Evolutionary conservation across 2,329 filamentous ascomycete genomes (phyloP), one percentile per base, ranked within the genome.

Genomic region (Fonsecaea nubica): DNA sequence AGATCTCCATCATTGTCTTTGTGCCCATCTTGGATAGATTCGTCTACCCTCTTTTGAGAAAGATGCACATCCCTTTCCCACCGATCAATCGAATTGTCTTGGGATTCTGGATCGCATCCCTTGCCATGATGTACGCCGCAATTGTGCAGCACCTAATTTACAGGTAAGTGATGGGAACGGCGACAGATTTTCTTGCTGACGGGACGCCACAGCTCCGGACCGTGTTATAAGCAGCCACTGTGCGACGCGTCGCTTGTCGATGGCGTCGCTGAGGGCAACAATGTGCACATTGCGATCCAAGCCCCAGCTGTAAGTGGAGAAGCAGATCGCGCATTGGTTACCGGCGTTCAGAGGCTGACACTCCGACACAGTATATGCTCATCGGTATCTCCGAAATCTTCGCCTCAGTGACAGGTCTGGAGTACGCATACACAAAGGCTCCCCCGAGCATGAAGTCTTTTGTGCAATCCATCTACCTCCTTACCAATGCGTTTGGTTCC

Each of bases 71-170:
- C 75, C 81, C 83, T 63, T 91, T 92, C 81, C 90, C 85, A 0
- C 91, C 90, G 50, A 90, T 92, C 79, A 92, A 89, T 82, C 89
- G 89, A 76, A 92, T 93, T 78, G 84, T 89, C 1, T 77, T 83
- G 8, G 91, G 90, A 59, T 93, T 92, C 82, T 77, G 87, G 71
- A 82, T 90, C 64, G 89, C 86, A 15, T 81, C 87, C 2, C 74
- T 87, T 21, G 86, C 90, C 58, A 86, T 86, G 82, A 83, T 86
- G 80, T 87, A 87, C 75, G 85, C 85, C 36, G 84, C 84, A n/a
- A 80, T 83, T 64, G 80, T 87, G 0, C 86, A 88, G 74, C 79
- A 84, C 64, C 75, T 80, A 68, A 87, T 87, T 74, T 87, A 87
- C 77, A 73, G 73, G 57, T 60, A 60, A 13, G 38, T 18, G 33